Conservation (phyloP, 768 basidiomycete species). For the Butyriboletus loyo region DNA sequence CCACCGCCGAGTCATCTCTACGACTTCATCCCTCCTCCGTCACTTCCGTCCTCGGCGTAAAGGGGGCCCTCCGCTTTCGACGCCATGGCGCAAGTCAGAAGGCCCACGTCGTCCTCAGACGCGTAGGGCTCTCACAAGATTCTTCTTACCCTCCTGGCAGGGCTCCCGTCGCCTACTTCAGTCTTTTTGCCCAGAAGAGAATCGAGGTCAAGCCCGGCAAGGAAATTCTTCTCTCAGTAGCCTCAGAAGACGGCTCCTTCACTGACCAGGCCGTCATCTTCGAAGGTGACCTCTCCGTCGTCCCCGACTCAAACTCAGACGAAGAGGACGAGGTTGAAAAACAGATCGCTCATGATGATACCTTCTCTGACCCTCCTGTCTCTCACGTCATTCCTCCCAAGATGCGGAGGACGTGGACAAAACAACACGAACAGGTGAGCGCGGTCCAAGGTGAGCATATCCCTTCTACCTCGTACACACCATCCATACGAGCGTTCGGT, state of each 20-base stretch:
- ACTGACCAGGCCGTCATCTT: constrained; percentile 58
- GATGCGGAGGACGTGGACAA: constrained; percentile 61
- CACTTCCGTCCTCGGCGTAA: constrained; percentile 58
- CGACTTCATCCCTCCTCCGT: constrained; percentile 34
- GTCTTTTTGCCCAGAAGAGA: constrained; percentile 64
- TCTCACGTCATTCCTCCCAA: constrained; percentile 54
- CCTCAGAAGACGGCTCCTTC: constrained; percentile 48
- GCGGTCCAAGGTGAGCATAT: constrained; percentile 36
- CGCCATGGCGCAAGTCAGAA: constrained; percentile 66
- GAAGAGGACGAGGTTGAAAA: constrained; percentile 42
- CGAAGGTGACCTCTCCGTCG: constrained; percentile 44
- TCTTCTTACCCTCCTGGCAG: constrained; percentile 41
- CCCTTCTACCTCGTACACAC: not conserved
- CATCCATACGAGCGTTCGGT: constrained; percentile 27
- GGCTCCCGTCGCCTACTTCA: constrained; percentile 49
- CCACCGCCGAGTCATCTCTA: constrained; percentile 36
- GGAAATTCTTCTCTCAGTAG: constrained; percentile 62
- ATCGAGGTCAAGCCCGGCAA: constrained; percentile 71
- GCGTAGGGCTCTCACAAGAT: constrained; percentile 50
- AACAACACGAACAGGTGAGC: constrained; percentile 45
- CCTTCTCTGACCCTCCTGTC: constrained; percentile 30
- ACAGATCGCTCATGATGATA: constrained; percentile 41
- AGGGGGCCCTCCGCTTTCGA: constrained; percentile 60
- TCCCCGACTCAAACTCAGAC: constrained; percentile 31
- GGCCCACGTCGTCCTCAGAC: constrained; percentile 64